These are phyloP conservation scores for Huntiella omanensis DNA, from an alignment of 2,329 filamentous ascomycete species.

Conservation along the genomic window DNA sequence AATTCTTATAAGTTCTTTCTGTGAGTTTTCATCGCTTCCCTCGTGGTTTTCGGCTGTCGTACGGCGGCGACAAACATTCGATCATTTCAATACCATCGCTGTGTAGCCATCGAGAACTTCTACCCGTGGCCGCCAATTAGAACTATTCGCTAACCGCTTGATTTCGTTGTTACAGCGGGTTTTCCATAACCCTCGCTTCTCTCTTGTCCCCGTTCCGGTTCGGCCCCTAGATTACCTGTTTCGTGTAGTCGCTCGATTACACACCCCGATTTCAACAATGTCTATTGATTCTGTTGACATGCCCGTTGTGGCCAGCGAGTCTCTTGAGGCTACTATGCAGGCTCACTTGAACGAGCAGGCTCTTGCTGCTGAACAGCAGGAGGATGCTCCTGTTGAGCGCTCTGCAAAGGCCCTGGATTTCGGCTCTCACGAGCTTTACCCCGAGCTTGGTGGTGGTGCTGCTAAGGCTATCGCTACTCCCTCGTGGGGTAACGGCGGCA, in stretches of 20 bases:
- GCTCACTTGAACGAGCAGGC: slow-evolving; percentile 38
- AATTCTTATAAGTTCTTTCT: slow-evolving; percentile 1
- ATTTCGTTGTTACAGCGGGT: slow-evolving; percentile 4
- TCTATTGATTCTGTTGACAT: slow-evolving; percentile 54
- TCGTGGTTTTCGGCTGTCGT: neutral
- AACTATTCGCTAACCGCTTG: neutral
- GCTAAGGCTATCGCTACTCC: slow-evolving; percentile 7
- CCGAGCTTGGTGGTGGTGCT: slow-evolving; percentile 28
- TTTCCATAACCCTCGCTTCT: slow-evolving; percentile 4
- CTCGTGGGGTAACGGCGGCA: slow-evolving; percentile 7
- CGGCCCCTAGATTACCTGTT: slow-evolving; percentile 9
- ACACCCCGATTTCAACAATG: slow-evolving; percentile 28
- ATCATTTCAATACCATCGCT: neutral
- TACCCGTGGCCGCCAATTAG: too few relatives aligned
- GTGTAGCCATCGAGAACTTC: too few relatives aligned
- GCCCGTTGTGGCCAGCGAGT: slow-evolving; percentile 20
- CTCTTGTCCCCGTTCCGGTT: slow-evolving; percentile 9
- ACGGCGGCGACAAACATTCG: neutral
- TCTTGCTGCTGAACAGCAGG: slow-evolving; percentile 17
- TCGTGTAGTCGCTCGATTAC: slow-evolving; percentile 10
- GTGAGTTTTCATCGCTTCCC: neutral
- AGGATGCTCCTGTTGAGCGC: neutral
- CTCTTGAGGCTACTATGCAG: slow-evolving; percentile 37
- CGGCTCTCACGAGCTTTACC: slow-evolving; percentile 79
- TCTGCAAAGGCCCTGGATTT: slow-evolving; percentile 43